Base-by-base conservation (phyloP, 305 asterid species). In the Rubia balearica region DNA sequence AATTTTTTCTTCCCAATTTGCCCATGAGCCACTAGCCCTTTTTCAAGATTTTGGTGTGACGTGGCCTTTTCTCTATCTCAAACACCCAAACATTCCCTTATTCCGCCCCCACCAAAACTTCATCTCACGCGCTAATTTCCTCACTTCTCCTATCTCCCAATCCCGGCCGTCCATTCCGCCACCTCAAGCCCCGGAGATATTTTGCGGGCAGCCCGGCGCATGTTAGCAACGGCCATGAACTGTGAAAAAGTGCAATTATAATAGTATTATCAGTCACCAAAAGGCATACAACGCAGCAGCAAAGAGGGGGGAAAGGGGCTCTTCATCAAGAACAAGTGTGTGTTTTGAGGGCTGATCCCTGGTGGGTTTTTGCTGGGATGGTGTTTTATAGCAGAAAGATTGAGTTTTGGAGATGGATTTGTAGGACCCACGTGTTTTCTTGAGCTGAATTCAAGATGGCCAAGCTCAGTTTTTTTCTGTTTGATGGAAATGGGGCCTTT, bases 201-300 rank as follows among this genome's bases (percentile, higher is more conserved):
- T 66, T 71, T 0, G 1, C 38, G 22, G 61, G 75, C 60, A 27
- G 22, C 55, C 13, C 59, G 42, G 87, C 82, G 75, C 73, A 81
- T 66, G 73, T 67, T 80, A 78, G 85, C 81, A 8, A 67, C 59
- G 74, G 59, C 79, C 83, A 75, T 79, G 70, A 1, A 17, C 41
- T 53, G 17, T 51, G 65, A 61, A 68, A 79, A 71, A 83, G 84
- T 78, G 83, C 83, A 77, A 78, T 59, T 81, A 81, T 79, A 83
- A 71, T 79, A 80, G 65, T 76, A 61, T 24, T 75, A 46, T 60
- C 51, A 55, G 6, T 14, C 13, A 64, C 51, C 13, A 51, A 65
- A 75, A 75, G 65, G 60, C 75, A 33, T 40, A 51, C 76, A 55
- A 40, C 69, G 60, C 63, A 61, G 69, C 73, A 46, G 56, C 10